Evolutionary conservation across 495 filamentous ascomycete genomes (phyloP), one percentile per base, ranked within the genome.

Genomic region (Entonaema liquescens): DNA sequence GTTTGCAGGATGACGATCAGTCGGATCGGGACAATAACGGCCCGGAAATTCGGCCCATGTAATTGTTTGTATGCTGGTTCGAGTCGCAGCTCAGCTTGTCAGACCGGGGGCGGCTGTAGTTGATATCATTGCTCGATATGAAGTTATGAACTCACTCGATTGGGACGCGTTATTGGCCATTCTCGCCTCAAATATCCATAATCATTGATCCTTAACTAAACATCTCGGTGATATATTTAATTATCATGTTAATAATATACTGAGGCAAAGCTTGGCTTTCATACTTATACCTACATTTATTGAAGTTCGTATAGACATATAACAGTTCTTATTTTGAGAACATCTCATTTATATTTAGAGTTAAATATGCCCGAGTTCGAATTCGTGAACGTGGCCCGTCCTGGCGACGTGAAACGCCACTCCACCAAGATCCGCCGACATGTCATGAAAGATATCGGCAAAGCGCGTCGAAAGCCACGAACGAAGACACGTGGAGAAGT

Each of bases 391-490:
- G 66, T 76, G 4, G 66, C 19, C 23, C 33, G 23, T 25, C 74
- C 74, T 7, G 66, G 71, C 7, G 72, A 74, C 21, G 66, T 70
- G 13, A 76, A 74, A 40, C 67, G 54, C 15, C 66, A 76, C 36
- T 70, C 72, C 6, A 78, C 73, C 5, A 70, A 67, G 21, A 75
- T 79, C 21, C 73, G 76, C 17, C 75, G 76, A 15, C 78, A 79
- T 76, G 78, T 78, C 11, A 79, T 79, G 78, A 78, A 74, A 49
- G 78, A 80, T 47, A 80, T 80, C 64, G 78, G 77, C 29, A 76
- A 67, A 53, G 36, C 74, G n/a, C 74, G 77, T 33, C 67, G 76
- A 6, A 76, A 77, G 52, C 65, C 70, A 9, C 65, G 56, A 38
- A 13, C 65, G 0, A 74, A 76, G 21, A 55, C 52, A 19, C 58